A percentile compares a stretch with the other conserved stretches of the same genome.
Evolutionary conservation across 2,329 filamentous ascomycete genomes (phyloP).

Genomic region (Davidsoniella australis): DNA sequence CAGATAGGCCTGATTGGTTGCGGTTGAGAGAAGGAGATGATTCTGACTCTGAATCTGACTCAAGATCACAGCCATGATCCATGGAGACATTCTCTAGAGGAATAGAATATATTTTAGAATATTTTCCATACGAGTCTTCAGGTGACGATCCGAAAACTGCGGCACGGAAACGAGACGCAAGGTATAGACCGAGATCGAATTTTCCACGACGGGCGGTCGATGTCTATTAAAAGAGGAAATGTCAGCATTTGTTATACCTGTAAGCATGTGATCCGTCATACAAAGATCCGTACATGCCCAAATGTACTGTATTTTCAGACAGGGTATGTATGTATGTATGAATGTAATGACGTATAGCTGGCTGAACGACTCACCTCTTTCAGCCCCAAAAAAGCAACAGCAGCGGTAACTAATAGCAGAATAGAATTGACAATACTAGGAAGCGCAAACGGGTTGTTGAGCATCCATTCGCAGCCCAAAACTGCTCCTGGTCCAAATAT

Average conservation of each 20-base stretch:
- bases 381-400: conserved; percentile 43
- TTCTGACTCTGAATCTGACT: neutral
- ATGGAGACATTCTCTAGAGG: conserved; percentile 1
- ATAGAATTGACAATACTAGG: conserved; percentile 50
- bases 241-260: no score
- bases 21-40: neutral
- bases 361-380: conserved; percentile 37
- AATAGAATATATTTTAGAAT: conserved; percentile 2
- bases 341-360: neutral
- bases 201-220: conserved; percentile 27
- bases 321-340: conserved; percentile 1
- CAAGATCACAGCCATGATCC: neutral
- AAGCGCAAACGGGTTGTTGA: conserved; percentile 48
- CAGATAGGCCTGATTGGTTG: neutral
- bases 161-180: conserved; percentile 20
- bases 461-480: conserved; percentile 47
- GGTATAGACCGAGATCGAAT: conserved; percentile 27
- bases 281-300: no score
- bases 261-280: no score
- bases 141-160: conserved; percentile 15
- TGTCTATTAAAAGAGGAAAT: conserved; percentile 21
- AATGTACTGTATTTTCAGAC: no score
- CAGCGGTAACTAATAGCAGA: conserved; percentile 37
- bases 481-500: conserved; percentile 43
- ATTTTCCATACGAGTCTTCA: neutral